Percentiles rank a stretch among this genome's conserved stretches.
These are phyloP conservation scores for Brettanomyces bruxellensis DNA, from an alignment of 805 yeast genomes.

Conservation along the genomic window DNA sequence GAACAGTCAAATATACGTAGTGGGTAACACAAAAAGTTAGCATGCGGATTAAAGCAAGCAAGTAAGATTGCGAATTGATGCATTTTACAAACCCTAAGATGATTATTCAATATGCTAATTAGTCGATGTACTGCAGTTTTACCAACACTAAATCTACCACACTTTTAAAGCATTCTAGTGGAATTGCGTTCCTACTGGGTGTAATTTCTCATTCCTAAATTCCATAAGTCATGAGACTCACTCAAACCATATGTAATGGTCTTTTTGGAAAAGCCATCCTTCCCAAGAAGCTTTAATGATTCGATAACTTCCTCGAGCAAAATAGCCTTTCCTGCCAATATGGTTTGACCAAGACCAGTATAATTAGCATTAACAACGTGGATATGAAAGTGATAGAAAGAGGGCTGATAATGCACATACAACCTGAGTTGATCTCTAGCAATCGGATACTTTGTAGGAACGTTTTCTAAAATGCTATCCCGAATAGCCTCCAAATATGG, in stretches of 20 bases:
- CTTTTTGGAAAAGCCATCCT: slow-evolving; percentile 47
- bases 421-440: slow-evolving; percentile 53
- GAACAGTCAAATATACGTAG: too few relatives aligned
- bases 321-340: slow-evolving; percentile 72
- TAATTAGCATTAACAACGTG: slow-evolving; percentile 75
- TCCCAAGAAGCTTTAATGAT: slow-evolving; percentile 43
- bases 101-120: too few relatives aligned
- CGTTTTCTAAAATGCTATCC: slow-evolving; percentile 35
- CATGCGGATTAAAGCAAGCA: too few relatives aligned
- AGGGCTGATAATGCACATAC: slow-evolving; percentile 90
- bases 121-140: too few relatives aligned
- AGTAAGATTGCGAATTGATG: too few relatives aligned
- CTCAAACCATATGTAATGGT: slow-evolving; percentile 62
- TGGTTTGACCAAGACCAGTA: slow-evolving; percentile 59
- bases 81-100: too few relatives aligned
- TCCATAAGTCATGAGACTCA: slow-evolving; percentile 74
- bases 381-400: slow-evolving; percentile 91
- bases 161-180: background rate
- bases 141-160: too few relatives aligned
- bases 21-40: too few relatives aligned
- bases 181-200: background rate
- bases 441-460: slow-evolving; percentile 41
- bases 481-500: slow-evolving; percentile 45
- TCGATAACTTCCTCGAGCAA: slow-evolving; percentile 77
- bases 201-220: slow-evolving; percentile 3